phyloP scores from a whole-genome alignment of 179 eudicot species.

The Actinidia chinensis region DNA sequence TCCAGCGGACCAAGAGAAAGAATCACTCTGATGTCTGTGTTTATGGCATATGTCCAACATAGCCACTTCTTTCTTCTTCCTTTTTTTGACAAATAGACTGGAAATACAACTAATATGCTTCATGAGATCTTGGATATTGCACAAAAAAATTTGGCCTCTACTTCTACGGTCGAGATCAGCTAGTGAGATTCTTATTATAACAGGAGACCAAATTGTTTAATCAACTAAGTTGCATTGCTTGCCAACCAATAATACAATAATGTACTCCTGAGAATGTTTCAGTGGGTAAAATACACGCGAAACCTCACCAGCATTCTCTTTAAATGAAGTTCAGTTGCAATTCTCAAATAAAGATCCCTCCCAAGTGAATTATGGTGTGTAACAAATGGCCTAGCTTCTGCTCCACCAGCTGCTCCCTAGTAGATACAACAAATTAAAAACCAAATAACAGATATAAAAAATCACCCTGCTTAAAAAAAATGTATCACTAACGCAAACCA shows the following conservation, averaged over 20 bases:
- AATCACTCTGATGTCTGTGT: neutral
- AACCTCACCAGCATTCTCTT: slow-evolving; percentile 92
- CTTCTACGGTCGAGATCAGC: slow-evolving; percentile 1
- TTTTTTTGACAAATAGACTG: neutral
- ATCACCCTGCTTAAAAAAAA: neutral
- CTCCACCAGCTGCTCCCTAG: slow-evolving; percentile 98
- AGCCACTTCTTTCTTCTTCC: too few relatives aligned
- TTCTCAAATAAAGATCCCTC: slow-evolving; percentile 89
- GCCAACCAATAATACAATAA: slow-evolving; percentile 6
- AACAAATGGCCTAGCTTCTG: slow-evolving; percentile 97
- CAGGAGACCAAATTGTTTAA: neutral
- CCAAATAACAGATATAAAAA: neutral
- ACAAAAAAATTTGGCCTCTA: neutral
- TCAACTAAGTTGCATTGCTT: slow-evolving; percentile 6
- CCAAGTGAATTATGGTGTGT: slow-evolving; percentile 94
- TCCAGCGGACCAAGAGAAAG: slow-evolving; percentile 7
- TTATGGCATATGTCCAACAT: neutral
- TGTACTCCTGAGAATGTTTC: neutral
- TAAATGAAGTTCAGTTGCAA: slow-evolving; percentile 95
- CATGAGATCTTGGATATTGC: slow-evolving; percentile 2
- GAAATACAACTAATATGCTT: neutral
- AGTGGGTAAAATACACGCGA: neutral
- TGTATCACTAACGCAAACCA: too few relatives aligned
- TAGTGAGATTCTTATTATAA: neutral
- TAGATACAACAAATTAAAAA: slow-evolving; percentile 24